Evolutionary conservation across 495 filamentous ascomycete genomes (phyloP).

Genomic region (Xylaria curta): DNA sequence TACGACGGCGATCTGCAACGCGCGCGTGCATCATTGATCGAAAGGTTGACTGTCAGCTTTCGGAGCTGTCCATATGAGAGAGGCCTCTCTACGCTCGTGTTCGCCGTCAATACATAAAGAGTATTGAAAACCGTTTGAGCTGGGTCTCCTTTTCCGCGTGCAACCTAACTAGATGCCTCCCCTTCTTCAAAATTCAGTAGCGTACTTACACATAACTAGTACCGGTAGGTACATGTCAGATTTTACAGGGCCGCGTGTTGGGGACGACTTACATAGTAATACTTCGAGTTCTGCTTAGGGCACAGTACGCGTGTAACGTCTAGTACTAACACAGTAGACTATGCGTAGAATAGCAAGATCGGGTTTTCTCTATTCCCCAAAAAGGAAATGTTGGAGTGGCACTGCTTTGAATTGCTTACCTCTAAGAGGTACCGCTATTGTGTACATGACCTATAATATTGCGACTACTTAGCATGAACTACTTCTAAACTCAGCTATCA

Average conservation of each 20-base stretch:
- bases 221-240: slow-evolving; percentile 1
- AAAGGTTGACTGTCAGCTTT: slow-evolving; percentile 5
- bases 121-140: not conserved
- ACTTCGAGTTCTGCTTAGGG: not conserved
- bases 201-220: not conserved
- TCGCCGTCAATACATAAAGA: not conserved
- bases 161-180: not conserved
- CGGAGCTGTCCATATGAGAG: not conserved
- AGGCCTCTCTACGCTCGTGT: slow-evolving; percentile 11
- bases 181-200: not conserved
- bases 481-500: not conserved
- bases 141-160: not conserved
- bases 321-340: not conserved
- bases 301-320: not conserved
- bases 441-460: not conserved
- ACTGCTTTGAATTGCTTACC: slow-evolving; percentile 14
- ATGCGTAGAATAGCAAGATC: slow-evolving; percentile 11
- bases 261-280: not conserved
- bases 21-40: not conserved
- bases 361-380: slow-evolving; percentile 7
- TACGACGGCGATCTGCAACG: slow-evolving; percentile 18
- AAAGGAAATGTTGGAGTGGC: not conserved
- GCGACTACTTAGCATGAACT: not conserved
- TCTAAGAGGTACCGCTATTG: not conserved
- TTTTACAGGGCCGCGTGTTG: slow-evolving; percentile 12